Percentiles rank a stretch among this genome's conserved stretches.
Conservation (phyloP, 305 asterid species). For the Fraxinus angustifolia region DNA sequence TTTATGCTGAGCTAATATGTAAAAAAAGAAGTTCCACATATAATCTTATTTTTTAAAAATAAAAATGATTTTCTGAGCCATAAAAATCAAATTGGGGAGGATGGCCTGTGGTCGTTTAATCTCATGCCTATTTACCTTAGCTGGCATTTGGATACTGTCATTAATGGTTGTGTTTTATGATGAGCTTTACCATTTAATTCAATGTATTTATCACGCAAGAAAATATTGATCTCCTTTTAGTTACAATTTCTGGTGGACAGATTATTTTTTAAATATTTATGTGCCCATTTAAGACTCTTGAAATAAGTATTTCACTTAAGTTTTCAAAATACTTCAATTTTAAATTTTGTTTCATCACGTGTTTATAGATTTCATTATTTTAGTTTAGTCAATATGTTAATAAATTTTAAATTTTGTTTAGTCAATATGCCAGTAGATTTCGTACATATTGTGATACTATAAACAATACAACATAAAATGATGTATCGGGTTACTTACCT, state of each 20-base stretch:
- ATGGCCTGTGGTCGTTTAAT: not conserved
- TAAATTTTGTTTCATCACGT: not conserved
- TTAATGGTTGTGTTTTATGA: not conserved
- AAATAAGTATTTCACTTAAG: not conserved
- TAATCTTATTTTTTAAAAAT: too few relatives aligned
- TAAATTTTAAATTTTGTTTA: not conserved
- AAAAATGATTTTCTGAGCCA: too few relatives aligned
- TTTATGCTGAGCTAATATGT: too few relatives aligned
- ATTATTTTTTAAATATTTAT: not conserved
- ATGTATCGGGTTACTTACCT: not conserved
- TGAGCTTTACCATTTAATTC: not conserved
- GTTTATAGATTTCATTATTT: not conserved
- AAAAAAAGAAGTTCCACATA: too few relatives aligned
- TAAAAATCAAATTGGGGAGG: too few relatives aligned
- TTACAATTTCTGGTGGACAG: not conserved
- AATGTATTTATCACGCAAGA: not conserved
- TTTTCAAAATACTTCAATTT: too few relatives aligned
- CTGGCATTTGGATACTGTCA: not conserved
- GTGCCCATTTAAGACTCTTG: not conserved
- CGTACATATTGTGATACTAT: not conserved
- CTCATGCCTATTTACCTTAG: not conserved
- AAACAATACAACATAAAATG: not conserved
- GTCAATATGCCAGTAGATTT: not conserved
- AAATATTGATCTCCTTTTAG: not conserved
- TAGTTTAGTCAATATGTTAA: not conserved